Percentiles rank a stretch among this genome's conserved stretches.
These are phyloP conservation scores for Linnemannia schmuckeri DNA, from an alignment of 192 early-diverging fungal species.

Conservation along the genomic window DNA sequence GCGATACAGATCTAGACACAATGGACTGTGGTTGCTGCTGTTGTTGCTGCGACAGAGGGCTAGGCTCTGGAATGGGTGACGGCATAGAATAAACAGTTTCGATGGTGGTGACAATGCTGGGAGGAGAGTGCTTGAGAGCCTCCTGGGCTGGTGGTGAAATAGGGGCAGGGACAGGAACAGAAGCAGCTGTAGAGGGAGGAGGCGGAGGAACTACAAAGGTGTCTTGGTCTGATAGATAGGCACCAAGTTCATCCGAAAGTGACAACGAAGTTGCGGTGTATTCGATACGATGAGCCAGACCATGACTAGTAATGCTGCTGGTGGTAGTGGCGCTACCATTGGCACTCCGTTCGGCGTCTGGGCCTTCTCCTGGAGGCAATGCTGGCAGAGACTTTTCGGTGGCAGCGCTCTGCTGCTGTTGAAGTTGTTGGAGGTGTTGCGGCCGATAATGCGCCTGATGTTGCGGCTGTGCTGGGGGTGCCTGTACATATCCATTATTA, in stretches of 20 bases:
- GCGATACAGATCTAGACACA: neutral
- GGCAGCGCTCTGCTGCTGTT: neutral
- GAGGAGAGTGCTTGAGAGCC: neutral
- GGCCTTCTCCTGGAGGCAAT: neutral
- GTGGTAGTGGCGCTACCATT: no score
- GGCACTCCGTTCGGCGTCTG: neutral
- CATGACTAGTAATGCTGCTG: neutral
- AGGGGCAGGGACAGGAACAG: neutral
- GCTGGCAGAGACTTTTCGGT: slow-evolving; percentile 12
- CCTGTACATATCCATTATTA: neutral
- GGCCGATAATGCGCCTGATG: neutral
- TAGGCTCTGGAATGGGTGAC: neutral
- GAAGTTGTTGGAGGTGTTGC: neutral
- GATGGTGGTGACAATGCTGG: neutral
- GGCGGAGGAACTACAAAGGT: neutral
- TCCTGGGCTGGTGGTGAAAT: neutral
- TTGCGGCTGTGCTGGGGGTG: slow-evolving; percentile 4
- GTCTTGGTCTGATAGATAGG: slow-evolving; percentile 20
- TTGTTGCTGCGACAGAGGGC: neutral
- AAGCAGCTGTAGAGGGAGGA: neutral
- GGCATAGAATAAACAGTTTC: neutral
- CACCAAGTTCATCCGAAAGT: slow-evolving; percentile 31
- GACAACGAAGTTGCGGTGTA: neutral
- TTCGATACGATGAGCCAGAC: neutral
- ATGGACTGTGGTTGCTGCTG: neutral